These are phyloP conservation scores for Phytopythium montanum DNA, from an alignment of 352 stramenopile genomes.

Conservation along the genomic window DNA sequence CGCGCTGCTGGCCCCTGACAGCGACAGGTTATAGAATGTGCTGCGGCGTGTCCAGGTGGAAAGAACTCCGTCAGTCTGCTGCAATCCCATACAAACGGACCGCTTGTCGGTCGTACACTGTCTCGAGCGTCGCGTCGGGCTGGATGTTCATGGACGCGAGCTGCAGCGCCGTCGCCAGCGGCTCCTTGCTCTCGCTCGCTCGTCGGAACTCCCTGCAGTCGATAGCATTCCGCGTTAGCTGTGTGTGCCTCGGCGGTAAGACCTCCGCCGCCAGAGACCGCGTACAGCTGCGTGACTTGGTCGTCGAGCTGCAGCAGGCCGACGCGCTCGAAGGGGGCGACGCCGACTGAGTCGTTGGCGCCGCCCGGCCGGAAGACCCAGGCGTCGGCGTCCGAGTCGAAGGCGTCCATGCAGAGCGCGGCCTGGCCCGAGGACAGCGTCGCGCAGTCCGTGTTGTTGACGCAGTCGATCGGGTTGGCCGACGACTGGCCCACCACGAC, in stretches of 20 bases:
- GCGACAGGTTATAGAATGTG: constrained; percentile 35
- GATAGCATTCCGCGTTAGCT: not conserved
- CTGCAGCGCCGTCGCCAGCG: constrained; percentile 39
- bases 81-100: too few relatives aligned
- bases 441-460: constrained; percentile 67
- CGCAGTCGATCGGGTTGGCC: constrained; percentile 59
- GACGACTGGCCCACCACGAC: constrained; percentile 62
- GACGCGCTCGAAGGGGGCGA: constrained; percentile 62
- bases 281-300: constrained; percentile 40
- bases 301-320: constrained; percentile 59
- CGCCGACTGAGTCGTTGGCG: constrained; percentile 40
- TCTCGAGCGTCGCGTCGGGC: constrained; percentile 33
- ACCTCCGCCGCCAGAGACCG: not conserved
- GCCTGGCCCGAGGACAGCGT: constrained; percentile 65
- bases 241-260: not conserved
- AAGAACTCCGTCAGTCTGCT: not conserved
- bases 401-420: constrained; percentile 61
- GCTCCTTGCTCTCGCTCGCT: constrained; percentile 23
- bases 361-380: constrained; percentile 60
- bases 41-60: not conserved
- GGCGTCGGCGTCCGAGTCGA: constrained; percentile 23
- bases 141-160: constrained; percentile 72
- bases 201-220: constrained; percentile 35
- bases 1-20: constrained; percentile 45
- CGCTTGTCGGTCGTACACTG: constrained; percentile 24